Evolutionary conservation across 164 flowering plant genomes (phyloP), one percentile per base, ranked within the genome.

Genomic region (Cinnamomum chago): DNA sequence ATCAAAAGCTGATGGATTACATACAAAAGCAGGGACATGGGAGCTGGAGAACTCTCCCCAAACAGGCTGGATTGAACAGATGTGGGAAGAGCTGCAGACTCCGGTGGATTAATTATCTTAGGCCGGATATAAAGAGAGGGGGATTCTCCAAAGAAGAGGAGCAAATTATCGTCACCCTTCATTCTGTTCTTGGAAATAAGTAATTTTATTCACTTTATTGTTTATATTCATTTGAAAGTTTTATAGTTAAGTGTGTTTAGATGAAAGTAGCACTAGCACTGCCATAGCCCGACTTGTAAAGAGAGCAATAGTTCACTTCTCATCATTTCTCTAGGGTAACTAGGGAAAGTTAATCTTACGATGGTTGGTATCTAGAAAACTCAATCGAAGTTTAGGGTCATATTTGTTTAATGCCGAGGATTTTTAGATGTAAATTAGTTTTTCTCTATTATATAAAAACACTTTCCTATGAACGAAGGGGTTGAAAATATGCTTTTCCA

Each of bases 41-140:
- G 72, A 87, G 84, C 55, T 90, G 93, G 93, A 86, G 82, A 58
- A 66, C 85, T 2, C 89, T 90, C 47, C 90, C 90, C 0, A 82
- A 83, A 72, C 85, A 73, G 33, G 90, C 92, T 2, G 94, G 94
- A 0, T 62, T 90, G 73, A 87, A 90, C 68, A 82, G 94, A 71
- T 88, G 94, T 76, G 93, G 93, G 0, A 90, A 90, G 80, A 90
- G 92, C 74, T 89, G 92, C 76, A 77, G 92, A 62, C 74, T 88
- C 5, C 76, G 91, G 60, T 88, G 91, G 91, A 83, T 84, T 2
- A 88, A 88, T 74, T 88, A 87, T 69, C 79, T 87, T 47, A 82
- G 85, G 70, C 88, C 90, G 9, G 90, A 85, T 70, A 87, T 89
- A 73, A 88, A 83, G 85, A 82, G 90, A 79, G 92, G 94, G 2